phyloP scores from a whole-genome alignment of 192 early-diverging fungal genomes.

The Backusella australiensis region DNA sequence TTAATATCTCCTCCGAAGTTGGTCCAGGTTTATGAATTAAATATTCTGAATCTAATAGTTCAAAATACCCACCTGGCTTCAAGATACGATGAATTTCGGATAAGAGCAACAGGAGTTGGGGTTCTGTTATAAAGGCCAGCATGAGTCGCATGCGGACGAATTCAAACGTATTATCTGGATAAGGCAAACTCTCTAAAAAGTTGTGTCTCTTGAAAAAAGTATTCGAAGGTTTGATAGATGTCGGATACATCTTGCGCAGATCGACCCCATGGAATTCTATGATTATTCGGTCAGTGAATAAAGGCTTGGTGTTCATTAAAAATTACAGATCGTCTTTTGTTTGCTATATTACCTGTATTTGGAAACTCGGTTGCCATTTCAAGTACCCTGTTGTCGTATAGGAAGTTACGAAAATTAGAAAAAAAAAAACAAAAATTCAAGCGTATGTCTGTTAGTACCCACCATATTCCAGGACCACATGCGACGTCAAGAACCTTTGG shows the following conservation, averaged over 20 bases:
- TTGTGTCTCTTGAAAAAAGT: conserved; percentile 20
- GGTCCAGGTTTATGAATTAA: conserved; percentile 16
- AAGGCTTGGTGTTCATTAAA: neutral
- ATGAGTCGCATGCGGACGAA: conserved; percentile 26
- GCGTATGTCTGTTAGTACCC: too few species aligned
- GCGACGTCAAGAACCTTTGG: conserved; percentile 20
- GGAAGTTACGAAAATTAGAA: neutral
- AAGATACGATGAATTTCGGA: conserved; percentile 22
- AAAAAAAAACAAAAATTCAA: neutral
- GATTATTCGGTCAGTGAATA: neutral
- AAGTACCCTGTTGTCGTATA: conserved; percentile 14
- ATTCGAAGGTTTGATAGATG: conserved; percentile 27
- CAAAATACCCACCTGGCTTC: conserved; percentile 31
- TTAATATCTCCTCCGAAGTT: neutral
- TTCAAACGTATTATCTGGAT: conserved; percentile 30
- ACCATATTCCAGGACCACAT: conserved; percentile 29
- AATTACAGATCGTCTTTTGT: neutral
- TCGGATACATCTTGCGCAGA: conserved; percentile 21
- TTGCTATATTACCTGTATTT: conserved; percentile 3
- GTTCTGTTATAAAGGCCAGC: neutral
- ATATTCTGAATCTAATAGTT: conserved; percentile 29
- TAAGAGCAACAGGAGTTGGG: conserved; percentile 6
- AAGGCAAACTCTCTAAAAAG: conserved; percentile 27
- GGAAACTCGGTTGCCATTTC: conserved; percentile 35
- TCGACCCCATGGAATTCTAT: conserved; percentile 34